Base-by-base conservation (phyloP, 1,139 yeast species). In the Protomyces inouyei region DNA sequence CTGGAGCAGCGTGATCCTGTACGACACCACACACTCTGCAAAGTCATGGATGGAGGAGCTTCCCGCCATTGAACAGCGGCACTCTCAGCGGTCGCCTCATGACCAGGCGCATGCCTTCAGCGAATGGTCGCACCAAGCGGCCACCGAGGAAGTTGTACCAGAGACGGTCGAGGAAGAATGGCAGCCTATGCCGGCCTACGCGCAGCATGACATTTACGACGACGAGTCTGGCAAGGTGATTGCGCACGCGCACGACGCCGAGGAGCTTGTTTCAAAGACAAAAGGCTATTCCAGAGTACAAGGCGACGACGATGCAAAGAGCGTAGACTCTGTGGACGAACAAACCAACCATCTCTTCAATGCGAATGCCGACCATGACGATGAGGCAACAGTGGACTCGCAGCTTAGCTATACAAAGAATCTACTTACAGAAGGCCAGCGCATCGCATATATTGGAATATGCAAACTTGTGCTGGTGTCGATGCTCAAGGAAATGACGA, bases 371-470 rank as follows among this genome's bases (percentile, higher is more conserved):
- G 69, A 69, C 18, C 72, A 73, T 16, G 80, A 78, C 14, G 78
- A 76, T 65, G 75, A 72, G 65, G 77, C 69, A 69, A 78, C 77
- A 68, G 43, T 53, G 43, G 86, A 79, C 72, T 84, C 85, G 55
- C 95, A 92, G 65, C 77, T 93, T 67, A 84, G 85, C 66, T 82
- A 93, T 0, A 93, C 98, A 4, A 90, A 87, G 73, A 82, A 84
- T 37, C 83, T 95, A 84, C 80, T 95, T 37, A 81, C 85, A 2
- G 98, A 90, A 32, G 80, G 87, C 23, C 97, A 95, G 73, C 86
- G 89, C 71, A 88, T 92, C 69, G 98, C 98, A 3, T 95, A 95
- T 72, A 87, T 88, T 4, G 98, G 97, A 0, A 80, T 93, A 12
- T 85, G 88, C 23, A 87, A 88, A 70, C 80, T 95, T 46, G 81